Base-by-base conservation (phyloP, 306 rosid species). In the Dicorynia guianensis region DNA sequence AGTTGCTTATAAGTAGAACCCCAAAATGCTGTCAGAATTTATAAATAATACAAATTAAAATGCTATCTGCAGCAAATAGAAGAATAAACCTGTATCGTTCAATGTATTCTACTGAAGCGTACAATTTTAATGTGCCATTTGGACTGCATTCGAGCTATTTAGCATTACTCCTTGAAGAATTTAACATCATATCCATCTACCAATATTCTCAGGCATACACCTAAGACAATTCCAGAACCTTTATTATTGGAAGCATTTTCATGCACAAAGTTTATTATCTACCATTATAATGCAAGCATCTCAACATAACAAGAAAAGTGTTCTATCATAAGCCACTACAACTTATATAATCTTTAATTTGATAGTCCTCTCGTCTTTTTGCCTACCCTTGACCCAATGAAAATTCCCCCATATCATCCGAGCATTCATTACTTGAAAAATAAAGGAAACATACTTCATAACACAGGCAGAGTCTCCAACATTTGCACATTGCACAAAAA, bases 401-500 rank as follows among this genome's bases (percentile, higher is more conserved):
- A 69, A 64, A 64, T 38, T 46, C 67, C 63, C 48, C 62, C 43
- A 64, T 53, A 19, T 46, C 39, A 73, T 67, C 79, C 78, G 50
- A 59, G n/a, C 36, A 81, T 50, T 81, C 43, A 35, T 46, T 12
- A 72, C 44, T 54, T 63, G 62, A 63, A 61, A 18, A 69, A 80
- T 25, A 69, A 44, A 75, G 46, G 17, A 9, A 43, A 81, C 90
- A 38, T 79, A 96, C 99, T 87, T 96, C 83, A 96, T 78, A 74
- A 90, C 77, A 71, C 99, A 92, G 65, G 88, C 77, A 35, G 99
- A 96, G 80, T 96, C 99, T 76, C 99, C 99, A 64, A 96, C 90
- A 81, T 96, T 96, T 63, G 99, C 99, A 87, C 98, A 92, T 80
- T 96, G 99, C 20, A 83, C 96, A 85, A 85, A 93, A 81, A 86